phyloP scores from a whole-genome alignment of 2,329 filamentous ascomycete genomes.

The Cadophora sp. region DNA sequence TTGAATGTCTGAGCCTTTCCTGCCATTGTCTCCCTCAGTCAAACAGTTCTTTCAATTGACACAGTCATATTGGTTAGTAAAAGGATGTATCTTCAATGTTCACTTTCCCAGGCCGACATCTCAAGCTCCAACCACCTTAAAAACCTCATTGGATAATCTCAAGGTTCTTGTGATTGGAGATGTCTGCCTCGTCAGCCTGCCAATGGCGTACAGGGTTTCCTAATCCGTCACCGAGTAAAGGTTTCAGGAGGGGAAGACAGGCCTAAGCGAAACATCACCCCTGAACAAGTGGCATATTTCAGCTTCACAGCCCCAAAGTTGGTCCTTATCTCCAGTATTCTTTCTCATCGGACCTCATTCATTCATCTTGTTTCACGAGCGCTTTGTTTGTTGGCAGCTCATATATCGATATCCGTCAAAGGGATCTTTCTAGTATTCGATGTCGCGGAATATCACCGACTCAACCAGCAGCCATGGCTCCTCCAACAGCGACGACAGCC shows the following conservation, averaged over 20 bases:
- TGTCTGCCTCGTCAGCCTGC: conserved; percentile 4
- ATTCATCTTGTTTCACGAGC: not conserved
- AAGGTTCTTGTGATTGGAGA: not conserved
- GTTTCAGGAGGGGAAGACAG: conserved; percentile 15
- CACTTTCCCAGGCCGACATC: too few species aligned
- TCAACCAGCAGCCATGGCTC: not conserved
- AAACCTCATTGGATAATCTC: too few species aligned
- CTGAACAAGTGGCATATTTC: not conserved
- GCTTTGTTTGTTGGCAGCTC: not conserved
- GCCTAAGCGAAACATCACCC: conserved; percentile 5
- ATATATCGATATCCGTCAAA: not conserved
- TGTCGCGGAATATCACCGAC: not conserved
- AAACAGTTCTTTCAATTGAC: too few species aligned
- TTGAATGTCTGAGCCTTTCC: too few species aligned
- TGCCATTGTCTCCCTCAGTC: too few species aligned
- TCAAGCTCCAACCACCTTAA: too few species aligned
- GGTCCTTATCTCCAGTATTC: not conserved
- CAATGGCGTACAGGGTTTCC: not conserved
- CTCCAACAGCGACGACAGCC: conserved; percentile 1
- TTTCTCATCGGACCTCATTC: not conserved
- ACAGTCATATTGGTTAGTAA: too few species aligned
- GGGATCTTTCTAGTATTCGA: not conserved
- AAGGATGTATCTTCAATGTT: too few species aligned
- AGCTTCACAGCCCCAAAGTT: conserved; percentile 4
- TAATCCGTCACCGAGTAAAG: conserved; percentile 13